Base-by-base conservation (phyloP, 2,329 filamentous ascomycete species). In the Phialemoniopsis sp. region DNA sequence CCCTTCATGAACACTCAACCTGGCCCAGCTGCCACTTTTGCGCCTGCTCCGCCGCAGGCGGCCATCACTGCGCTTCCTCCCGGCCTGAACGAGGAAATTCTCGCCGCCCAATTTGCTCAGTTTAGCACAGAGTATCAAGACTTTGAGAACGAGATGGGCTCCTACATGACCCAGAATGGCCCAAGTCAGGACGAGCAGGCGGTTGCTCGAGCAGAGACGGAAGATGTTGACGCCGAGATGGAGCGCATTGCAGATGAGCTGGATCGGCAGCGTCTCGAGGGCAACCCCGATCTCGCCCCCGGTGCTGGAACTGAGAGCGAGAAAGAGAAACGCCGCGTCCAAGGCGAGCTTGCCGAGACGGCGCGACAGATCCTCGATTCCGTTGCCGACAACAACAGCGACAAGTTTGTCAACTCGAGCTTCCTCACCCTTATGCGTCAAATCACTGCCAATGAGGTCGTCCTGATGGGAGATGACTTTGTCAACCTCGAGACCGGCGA, bases 351-450 rank as follows among this genome's bases (percentile, higher is more conserved):
- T 19, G 82, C 85, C 15, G 70, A 71, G 31, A 89, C 86, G 2
- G 88, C 88, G 5, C 80, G 78, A 13, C 71, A 83, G 42, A 69
- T 94, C 4, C 68, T 93, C 5, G 72, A 83, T 39, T 81, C 78
- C 29, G 77, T 94, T 12, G 71, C 77, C 15, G 69, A 82, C 50
- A 82, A 91, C 49, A 73, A 78, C 42, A 82, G 76, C 40, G 66
- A 80, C 34, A 91, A 91, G 55, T 93, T 93, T 59, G 78, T 81
- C 51, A 79, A 89, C 54, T 90, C 86, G 48, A 78, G 78, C 42
- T 94, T 94, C 54, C 63, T 91, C 1, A 71, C 76, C 4, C 66
- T 94, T 34, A 93, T 94, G 87, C 78, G 85, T 19, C 76, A 78
- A 43, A 76, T 93, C 39, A 76, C 84, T 37, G 80, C 87, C 54